Percentiles rank a stretch among this genome's conserved stretches.
phyloP scores from a whole-genome alignment of 352 stramenopile species.

The Globisporangium spinosum region DNA sequence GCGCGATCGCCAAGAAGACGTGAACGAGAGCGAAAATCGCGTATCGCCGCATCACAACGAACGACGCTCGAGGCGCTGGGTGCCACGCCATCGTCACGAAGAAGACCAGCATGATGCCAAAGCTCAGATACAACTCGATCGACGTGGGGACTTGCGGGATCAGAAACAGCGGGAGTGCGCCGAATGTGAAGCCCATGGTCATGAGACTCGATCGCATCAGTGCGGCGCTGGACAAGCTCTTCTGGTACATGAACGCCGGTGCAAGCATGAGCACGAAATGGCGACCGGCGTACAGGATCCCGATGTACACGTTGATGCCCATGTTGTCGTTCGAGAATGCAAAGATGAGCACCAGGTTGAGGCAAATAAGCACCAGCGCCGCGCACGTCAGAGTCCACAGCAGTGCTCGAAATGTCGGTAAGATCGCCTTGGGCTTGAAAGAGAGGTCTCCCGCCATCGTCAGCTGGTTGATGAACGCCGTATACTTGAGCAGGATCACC shows the following conservation, averaged over 20 bases:
- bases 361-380: slow-evolving; percentile 25
- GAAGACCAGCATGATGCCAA: slow-evolving; percentile 5
- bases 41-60: slow-evolving; percentile 33
- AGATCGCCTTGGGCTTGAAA: slow-evolving; percentile 52
- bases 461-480: slow-evolving; percentile 37
- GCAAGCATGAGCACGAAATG: slow-evolving; percentile 60
- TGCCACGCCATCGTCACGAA: slow-evolving; percentile 14
- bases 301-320: slow-evolving; percentile 11
- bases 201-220: slow-evolving; percentile 17
- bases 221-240: slow-evolving; percentile 42
- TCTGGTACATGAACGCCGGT: slow-evolving; percentile 57
- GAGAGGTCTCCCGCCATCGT: slow-evolving; percentile 31
- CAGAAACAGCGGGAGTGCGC: slow-evolving; percentile 22
- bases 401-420: slow-evolving; percentile 59
- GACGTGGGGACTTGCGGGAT: background rate
- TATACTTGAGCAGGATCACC: slow-evolving; percentile 40
- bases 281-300: slow-evolving; percentile 44
- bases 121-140: slow-evolving; percentile 14
- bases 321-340: slow-evolving; percentile 32
- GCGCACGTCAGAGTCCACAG: slow-evolving; percentile 38
- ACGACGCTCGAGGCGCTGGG: slow-evolving; percentile 26
- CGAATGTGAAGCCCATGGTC: slow-evolving; percentile 34
- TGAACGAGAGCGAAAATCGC: slow-evolving; percentile 44
- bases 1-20: slow-evolving; percentile 35
- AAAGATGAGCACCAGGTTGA: slow-evolving; percentile 43